Evolutionary conservation across 1,139 yeast species (phyloP), one percentile per base, ranked within the genome.

Genomic region (Keqinozyma sinolaborantium): DNA sequence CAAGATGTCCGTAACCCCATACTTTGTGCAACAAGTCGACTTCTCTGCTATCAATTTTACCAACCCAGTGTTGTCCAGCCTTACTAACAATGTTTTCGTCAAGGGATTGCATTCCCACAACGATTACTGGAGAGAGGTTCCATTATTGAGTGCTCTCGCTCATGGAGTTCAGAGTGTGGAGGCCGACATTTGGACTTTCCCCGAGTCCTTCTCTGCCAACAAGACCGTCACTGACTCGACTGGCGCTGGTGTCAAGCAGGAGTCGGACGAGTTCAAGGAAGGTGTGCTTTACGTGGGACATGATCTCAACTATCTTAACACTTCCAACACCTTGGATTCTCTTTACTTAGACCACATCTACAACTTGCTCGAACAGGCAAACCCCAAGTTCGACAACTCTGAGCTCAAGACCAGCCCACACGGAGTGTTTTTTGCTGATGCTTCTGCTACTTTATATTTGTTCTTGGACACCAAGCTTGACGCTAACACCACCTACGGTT

Each of bases 271-370:
- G 12, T n/a, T n/a, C n/a, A n/a, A n/a, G n/a, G n/a, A n/a, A n/a
- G n/a, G n/a, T n/a, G n/a, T n/a, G n/a, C 54, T 83, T 13, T 80
- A 70, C 30, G 86, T 83, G 23, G 90, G 88, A 2, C 92, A 83
- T 50, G 77, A 73, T 38, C 59, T 60, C 35, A 61, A 59, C 7
- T 70, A 65, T 30, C 54, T 82, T 32, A 55, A 62, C 32, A 51
- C 64, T 5, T 42, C 58, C 12, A 57, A 64, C 34, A 78, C 81
- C 0, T 52, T 83, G 28, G 59, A 63, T 26, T 47, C 51, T 21
- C 51, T 81, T 39, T 83, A 83, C 45, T 58, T 82, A 38, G 64
- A 70, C 34, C 82, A 80, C 4, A 44, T 83, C 12, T 60, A 50
- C 37, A 51, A 58, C 5, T 56, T 80, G 39, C 52, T 83, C 30